Base-by-base conservation (phyloP, 1,284 basidiomycete genomes). In the Cronartium ribicola region DNA sequence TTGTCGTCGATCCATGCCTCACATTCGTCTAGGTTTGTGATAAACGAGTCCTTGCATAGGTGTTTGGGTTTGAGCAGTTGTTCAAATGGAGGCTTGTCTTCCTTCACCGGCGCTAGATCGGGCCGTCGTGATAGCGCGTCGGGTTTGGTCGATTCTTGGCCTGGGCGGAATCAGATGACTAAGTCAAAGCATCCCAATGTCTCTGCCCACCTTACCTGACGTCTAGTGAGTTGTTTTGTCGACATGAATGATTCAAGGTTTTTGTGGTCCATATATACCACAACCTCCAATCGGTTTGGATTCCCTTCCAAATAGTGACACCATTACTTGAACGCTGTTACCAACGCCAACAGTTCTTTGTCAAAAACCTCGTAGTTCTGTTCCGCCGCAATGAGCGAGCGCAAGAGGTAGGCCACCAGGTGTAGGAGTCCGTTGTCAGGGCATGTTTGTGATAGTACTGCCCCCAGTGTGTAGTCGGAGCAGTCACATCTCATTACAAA, bases 61-160 rank as follows among this genome's bases (percentile, higher is more conserved):
- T 64, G 37, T 2, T 6, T 2, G 3, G 62, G 62, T 43, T 40
- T 64, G 3, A 36, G 11, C 37, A 64, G 29, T 43, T 64, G 62
- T 4, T 39, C 62, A 64, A 64, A 64, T 1, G 62, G 37, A 4
- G 41, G 29, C 36, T 64, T 64, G 3, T 64, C 62, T n/a, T 64
- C 29, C 4, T 10, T 8, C 5, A 10, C 20, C 10, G 62, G 62
- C 6, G 8, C 6, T 5, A 64, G 62, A n/a, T 48, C 46, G 3
- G 43, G 14, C 7, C 43, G n/a, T 44, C 43, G 11, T 40, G 43
- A 65, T 17, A 65, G 29, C 4, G 40, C 43, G 20, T 46, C 22
- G 8, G 14, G 39, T 29, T 36, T 66, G 4, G 13, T 10, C 3
- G n/a, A 40, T 13, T 17, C 10, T 17, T 41, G 39, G 11, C 62